A percentile compares a stretch with the other conserved stretches of the same genome.
Conservation (phyloP, 148 eudicot species). For the Polygonum maritimum region DNA sequence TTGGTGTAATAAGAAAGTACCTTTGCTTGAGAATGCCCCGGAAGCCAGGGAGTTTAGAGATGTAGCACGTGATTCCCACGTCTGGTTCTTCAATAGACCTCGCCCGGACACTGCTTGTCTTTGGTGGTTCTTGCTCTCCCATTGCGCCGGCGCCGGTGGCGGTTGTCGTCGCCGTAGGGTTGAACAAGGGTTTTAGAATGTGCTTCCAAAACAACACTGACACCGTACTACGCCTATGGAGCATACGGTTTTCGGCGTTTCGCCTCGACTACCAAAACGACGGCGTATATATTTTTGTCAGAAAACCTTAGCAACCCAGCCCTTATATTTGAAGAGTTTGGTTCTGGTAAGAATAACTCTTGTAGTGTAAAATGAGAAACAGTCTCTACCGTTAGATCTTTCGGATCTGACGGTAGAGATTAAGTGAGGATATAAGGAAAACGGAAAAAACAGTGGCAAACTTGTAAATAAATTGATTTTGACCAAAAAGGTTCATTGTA, state of each 20-base stretch:
- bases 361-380: too few relatives aligned
- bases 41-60: slow-evolving; percentile 81
- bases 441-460: too few relatives aligned
- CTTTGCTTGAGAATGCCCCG: slow-evolving; percentile 91
- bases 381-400: too few relatives aligned
- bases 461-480: too few relatives aligned
- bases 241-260: slow-evolving; percentile 7
- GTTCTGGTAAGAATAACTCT: too few relatives aligned
- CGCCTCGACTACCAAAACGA: neutral
- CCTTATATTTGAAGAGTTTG: too few relatives aligned
- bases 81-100: slow-evolving; percentile 52
- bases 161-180: slow-evolving; percentile 10
- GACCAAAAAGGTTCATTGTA: too few relatives aligned
- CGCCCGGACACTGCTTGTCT: slow-evolving; percentile 22
- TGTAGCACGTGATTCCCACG: slow-evolving; percentile 78
- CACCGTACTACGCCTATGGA: slow-evolving; percentile 17
- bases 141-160: slow-evolving; percentile 10
- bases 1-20: slow-evolving; percentile 16
- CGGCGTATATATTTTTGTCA: slow-evolving; percentile 1
- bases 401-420: too few relatives aligned
- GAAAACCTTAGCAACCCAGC: neutral
- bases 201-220: slow-evolving; percentile 6
- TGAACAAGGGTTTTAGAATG: slow-evolving; percentile 28
- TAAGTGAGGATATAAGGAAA: too few relatives aligned
- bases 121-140: neutral